Evolutionary conservation across 805 yeast species (phyloP).

Genomic region (Ogataea siamensis): DNA sequence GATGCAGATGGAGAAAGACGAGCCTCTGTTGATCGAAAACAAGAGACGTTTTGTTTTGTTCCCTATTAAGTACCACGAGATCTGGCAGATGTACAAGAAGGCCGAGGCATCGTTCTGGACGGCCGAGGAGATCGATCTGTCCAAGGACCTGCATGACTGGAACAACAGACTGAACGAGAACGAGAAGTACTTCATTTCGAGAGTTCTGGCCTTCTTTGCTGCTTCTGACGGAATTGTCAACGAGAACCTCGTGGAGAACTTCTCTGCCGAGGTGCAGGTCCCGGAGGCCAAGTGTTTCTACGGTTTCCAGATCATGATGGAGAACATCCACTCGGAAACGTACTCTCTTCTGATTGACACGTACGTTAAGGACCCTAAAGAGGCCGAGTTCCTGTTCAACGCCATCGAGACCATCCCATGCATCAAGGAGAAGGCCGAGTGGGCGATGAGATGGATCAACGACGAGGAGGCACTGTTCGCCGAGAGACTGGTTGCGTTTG

Average conservation of each 20-base stretch:
- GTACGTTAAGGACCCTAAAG: constrained; percentile 93
- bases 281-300: constrained; percentile 99
- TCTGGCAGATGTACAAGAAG: constrained; percentile 98
- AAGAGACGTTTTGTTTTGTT: constrained; percentile 85
- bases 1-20: constrained; percentile 77
- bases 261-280: constrained; percentile 93
- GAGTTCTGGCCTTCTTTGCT: constrained; percentile 96
- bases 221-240: constrained; percentile 98
- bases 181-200: constrained; percentile 88
- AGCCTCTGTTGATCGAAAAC: constrained; percentile 86
- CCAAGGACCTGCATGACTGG: constrained; percentile 93
- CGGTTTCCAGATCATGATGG: constrained; percentile 99
- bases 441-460: constrained; percentile 98
- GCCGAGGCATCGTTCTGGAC: constrained; percentile 99
- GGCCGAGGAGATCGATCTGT: constrained; percentile 95
- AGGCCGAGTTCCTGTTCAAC: constrained; percentile 84
- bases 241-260: constrained; percentile 95
- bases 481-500: constrained; percentile 96
- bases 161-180: constrained; percentile 82
- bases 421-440: constrained; percentile 94
- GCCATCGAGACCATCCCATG: constrained; percentile 97
- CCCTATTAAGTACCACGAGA: constrained; percentile 96
- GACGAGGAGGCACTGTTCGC: constrained; percentile 87
- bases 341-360: constrained; percentile 93
- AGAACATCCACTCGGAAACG: constrained; percentile 97